Percentiles rank a stretch among this genome's conserved stretches.
phyloP scores from a whole-genome alignment of 202 grass and related monocot species.

The Brachypodium distachyon region DNA sequence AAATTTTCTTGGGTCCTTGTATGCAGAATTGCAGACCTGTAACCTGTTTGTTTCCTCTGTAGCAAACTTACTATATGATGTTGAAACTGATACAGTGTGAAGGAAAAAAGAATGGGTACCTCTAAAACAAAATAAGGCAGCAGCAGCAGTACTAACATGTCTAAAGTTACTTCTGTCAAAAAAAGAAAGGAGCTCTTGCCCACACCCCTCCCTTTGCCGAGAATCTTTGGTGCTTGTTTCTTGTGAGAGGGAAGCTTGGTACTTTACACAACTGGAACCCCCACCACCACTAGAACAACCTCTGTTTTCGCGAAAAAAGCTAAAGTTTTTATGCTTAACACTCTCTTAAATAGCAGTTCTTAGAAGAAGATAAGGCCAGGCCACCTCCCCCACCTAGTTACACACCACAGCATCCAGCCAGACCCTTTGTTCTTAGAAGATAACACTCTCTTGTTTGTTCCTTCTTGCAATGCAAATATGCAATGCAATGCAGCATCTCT shows the following conservation, averaged over 20 bases:
- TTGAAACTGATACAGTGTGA: slow-evolving; percentile 24
- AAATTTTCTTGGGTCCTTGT: not conserved
- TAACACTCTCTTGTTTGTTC: slow-evolving; percentile 23
- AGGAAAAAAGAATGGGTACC: slow-evolving; percentile 26
- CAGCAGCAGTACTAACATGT: slow-evolving; percentile 4
- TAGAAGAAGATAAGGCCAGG: slow-evolving; percentile 38
- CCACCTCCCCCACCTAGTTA: slow-evolving; percentile 40
- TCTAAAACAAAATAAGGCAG: slow-evolving; percentile 17
- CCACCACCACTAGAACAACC: slow-evolving; percentile 25
- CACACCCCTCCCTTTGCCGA: slow-evolving; percentile 39
- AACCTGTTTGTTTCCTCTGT: slow-evolving; percentile 14
- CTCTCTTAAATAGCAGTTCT: slow-evolving; percentile 53
- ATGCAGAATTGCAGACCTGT: too few species aligned
- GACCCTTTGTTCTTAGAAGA: too few species aligned
- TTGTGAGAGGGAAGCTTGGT: slow-evolving; percentile 45
- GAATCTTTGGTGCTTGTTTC: slow-evolving; percentile 48
- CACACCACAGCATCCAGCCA: slow-evolving; percentile 43
- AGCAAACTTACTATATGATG: slow-evolving; percentile 10
- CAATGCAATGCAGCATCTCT: slow-evolving; percentile 13
- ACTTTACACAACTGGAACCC: slow-evolving; percentile 33
- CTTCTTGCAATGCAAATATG: slow-evolving; percentile 23
- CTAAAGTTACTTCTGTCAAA: slow-evolving; percentile 35
- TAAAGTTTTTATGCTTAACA: slow-evolving; percentile 46
- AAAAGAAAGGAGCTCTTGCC: slow-evolving; percentile 35
- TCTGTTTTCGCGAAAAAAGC: slow-evolving; percentile 40